A percentile compares a stretch with the other conserved stretches of the same genome.
Evolutionary conservation across 2,329 filamentous ascomycete genomes (phyloP).

Genomic region (Curvularia lunata): DNA sequence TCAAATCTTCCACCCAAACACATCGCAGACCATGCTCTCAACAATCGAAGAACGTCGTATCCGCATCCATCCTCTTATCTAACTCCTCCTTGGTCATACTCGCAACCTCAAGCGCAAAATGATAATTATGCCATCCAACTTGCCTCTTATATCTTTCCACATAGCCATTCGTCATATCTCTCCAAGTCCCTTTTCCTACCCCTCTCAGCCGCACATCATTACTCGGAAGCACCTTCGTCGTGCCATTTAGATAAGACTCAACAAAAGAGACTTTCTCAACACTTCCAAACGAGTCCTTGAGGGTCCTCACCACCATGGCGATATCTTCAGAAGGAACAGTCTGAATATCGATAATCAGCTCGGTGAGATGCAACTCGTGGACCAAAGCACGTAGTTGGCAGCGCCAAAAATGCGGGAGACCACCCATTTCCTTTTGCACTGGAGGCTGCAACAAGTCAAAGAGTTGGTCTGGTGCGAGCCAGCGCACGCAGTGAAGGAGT

Average conservation of each 20-base stretch:
- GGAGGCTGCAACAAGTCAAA: slow-evolving; percentile 38
- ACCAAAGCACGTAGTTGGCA: slow-evolving; percentile 40
- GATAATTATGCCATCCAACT: slow-evolving; percentile 17
- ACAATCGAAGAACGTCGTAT: slow-evolving; percentile 25
- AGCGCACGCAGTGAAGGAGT: slow-evolving; percentile 39
- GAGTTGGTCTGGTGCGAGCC: slow-evolving; percentile 38
- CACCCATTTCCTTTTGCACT: slow-evolving; percentile 23
- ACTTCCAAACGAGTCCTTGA: slow-evolving; percentile 28
- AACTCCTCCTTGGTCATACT: slow-evolving; percentile 14
- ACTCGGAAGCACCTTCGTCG: background rate
- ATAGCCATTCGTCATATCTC: slow-evolving; percentile 24
- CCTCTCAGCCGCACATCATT: slow-evolving; percentile 12
- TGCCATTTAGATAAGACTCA: slow-evolving; percentile 9
- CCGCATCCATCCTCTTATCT: slow-evolving; percentile 21
- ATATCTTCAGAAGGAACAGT: slow-evolving; percentile 27
- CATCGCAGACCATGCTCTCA: background rate
- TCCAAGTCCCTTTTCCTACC: slow-evolving; percentile 20
- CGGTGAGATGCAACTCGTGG: slow-evolving; percentile 31
- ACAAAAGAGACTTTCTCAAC: slow-evolving; percentile 24
- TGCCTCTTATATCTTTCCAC: slow-evolving; percentile 17
- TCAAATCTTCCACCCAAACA: background rate
- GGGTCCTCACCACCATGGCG: slow-evolving; percentile 31
- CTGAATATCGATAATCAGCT: slow-evolving; percentile 33
- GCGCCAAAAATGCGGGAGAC: slow-evolving; percentile 40
- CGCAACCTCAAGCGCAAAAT: slow-evolving; percentile 19